Base-by-base conservation (phyloP, 768 basidiomycete species). In the Suillus brevipes region DNA sequence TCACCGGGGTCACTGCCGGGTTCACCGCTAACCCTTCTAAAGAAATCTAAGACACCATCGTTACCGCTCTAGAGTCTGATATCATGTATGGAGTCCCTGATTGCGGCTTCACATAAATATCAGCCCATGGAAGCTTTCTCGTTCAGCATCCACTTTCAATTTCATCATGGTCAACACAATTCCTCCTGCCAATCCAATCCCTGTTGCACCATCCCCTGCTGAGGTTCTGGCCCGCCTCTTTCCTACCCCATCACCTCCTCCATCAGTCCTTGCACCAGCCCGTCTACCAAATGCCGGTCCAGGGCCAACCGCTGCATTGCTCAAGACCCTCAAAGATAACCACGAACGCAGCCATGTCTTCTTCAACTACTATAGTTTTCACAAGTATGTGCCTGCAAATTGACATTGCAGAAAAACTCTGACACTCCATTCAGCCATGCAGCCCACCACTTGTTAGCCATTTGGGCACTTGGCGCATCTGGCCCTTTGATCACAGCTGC, bases 391-490 rank as follows among this genome's bases (percentile, higher is more conserved):
- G 3, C 42, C 40, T 40, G 14, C 50, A 25, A 6, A 42, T n/a
- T 37, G 25, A 38, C 63, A 9, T 13, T 13, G 6, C 58, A 31
- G 18, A 59, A 18, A 25, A 20, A 31, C 10, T 18, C 25, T 59
- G 6, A 59, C 18, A 18, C 40, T 23, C 42, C 10, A 38, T 65
- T 4, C 59, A 85, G 85, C 63, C 89, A 91, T 75, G 75, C 83
- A 40, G 77, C 84, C 5, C 88, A 90, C 67, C 85, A 84, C 31
- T 67, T 84, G 23, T 73, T 89, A 31, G 86, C 87, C 7, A 80
- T 87, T 3, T 91, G 86, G 79, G 79, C 81, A 1, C 73, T 92
- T 13, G 90, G 90, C 2, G 89, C 83, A 0, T 75, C 80, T 16
- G 74, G 73, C 1, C 66, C 72, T 13, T 69, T 84, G 47, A 73